Evolutionary conservation across 176 grass and related monocot genomes (phyloP).

Genomic region (Zoysia pacifica): DNA sequence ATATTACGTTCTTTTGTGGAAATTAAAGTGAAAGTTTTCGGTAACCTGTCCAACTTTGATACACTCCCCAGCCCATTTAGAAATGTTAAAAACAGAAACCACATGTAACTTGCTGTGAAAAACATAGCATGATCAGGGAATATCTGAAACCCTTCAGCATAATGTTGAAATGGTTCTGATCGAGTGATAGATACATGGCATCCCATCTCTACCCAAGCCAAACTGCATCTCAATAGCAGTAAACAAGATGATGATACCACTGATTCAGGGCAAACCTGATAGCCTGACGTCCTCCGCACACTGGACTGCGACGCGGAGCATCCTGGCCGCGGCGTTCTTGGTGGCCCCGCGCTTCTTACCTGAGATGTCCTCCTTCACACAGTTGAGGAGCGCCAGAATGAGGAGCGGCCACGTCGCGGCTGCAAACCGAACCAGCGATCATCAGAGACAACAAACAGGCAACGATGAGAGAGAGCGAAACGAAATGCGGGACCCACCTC

Average conservation of each 20-base stretch:
- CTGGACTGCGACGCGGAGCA: conserved; percentile 63
- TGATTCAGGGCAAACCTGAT: conserved; percentile 44
- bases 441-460: conserved; percentile 9
- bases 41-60: background rate
- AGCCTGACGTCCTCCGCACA: conserved; percentile 61
- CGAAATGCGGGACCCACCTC: conserved; percentile 36
- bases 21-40: background rate
- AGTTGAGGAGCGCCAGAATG: conserved; percentile 48
- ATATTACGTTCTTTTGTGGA: background rate
- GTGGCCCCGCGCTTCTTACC: conserved; percentile 60
- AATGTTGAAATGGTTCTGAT: conserved; percentile 11
- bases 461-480: background rate
- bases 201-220: background rate
- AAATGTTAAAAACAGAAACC: background rate
- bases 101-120: background rate
- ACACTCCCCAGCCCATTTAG: background rate
- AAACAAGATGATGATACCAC: background rate
- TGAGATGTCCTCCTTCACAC: conserved; percentile 54
- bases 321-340: conserved; percentile 60
- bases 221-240: background rate
- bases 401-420: conserved; percentile 75
- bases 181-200: background rate
- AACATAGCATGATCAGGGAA: background rate
- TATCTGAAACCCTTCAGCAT: background rate
- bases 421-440: conserved; percentile 41